Evolutionary conservation across 2,329 filamentous ascomycete genomes (phyloP).

Genomic region (Botrytis elliptica): DNA sequence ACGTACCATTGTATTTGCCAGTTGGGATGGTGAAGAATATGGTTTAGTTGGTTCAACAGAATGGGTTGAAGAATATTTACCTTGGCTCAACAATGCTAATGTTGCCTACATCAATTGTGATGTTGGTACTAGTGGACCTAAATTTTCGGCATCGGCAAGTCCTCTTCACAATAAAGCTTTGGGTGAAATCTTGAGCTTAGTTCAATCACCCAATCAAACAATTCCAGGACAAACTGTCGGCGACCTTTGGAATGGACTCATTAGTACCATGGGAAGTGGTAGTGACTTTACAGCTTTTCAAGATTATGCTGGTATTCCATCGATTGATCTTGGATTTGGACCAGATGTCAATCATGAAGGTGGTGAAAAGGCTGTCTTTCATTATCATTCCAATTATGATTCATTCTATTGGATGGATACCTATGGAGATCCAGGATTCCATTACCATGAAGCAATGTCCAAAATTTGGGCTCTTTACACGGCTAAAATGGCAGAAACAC

Average conservation of each 20-base stretch:
- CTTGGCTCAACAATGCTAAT: conserved; percentile 69
- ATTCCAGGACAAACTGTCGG: conserved; percentile 42
- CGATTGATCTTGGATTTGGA: conserved; percentile 57
- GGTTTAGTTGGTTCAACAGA: conserved; percentile 78
- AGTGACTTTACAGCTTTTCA: conserved; percentile 69
- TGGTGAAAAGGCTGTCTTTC: conserved; percentile 54
- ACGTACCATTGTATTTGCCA: conserved; percentile 85
- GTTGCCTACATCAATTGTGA: conserved; percentile 80
- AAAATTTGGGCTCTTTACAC: conserved; percentile 53
- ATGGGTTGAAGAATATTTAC: conserved; percentile 80
- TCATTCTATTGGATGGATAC: conserved; percentile 80
- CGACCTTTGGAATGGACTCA: conserved; percentile 52
- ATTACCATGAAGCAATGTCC: conserved; percentile 59
- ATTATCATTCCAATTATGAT: conserved; percentile 85
- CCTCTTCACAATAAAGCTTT: conserved; percentile 64
- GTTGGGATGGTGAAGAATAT: conserved; percentile 75
- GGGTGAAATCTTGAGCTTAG: conserved; percentile 52
- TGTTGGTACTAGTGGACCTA: conserved; percentile 60
- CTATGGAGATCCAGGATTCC: conserved; percentile 66
- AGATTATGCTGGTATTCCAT: conserved; percentile 51
- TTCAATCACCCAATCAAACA: conserved; percentile 45
- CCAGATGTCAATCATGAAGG: conserved; percentile 36
- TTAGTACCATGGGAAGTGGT: conserved; percentile 60
- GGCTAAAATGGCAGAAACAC: conserved; percentile 49
- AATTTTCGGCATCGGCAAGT: conserved; percentile 55